Base-by-base conservation (phyloP, 164 flowering plant species). In the Nymphaea thermarum region DNA sequence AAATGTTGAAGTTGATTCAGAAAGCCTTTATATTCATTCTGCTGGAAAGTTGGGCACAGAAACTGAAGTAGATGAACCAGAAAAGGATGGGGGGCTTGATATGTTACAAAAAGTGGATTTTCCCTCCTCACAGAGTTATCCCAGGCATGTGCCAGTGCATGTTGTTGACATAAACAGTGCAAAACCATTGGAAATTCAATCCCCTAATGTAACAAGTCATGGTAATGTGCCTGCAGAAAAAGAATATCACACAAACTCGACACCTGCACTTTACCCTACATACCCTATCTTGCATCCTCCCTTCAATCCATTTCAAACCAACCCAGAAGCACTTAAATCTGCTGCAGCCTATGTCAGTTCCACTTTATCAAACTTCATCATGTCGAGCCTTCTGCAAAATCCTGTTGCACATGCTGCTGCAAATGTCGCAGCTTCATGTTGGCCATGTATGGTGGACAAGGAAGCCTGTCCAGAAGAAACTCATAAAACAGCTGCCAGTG, bases 401-500 rank as follows among this genome's bases (percentile, higher is more conserved):
- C 96, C 97, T 16, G 87, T 89, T 60, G 89, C 91, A 18, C 90
- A 91, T 82, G 86, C 94, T 75, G 97, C 92, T 72, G 97, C 98
- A 57, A 84, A 83, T 76, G 77, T 82, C 76, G 87, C 98, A 11
- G 90, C 97, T 67, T 73, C 88, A 10, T 77, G 79, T 70, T 88
- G 88, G 89, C 90, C 94, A 6, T 70, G 69, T 63, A 43, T 78
- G 17, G 71, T 75, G 77, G 71, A 85, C 53, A 68, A 53, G 66
- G 79, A 79, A 68, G 77, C 85, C 72, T 65, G 80, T 44, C 69
- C 76, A 53, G 77, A 80, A 43, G 42, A 65, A 43, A 76, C 76
- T 44, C 36, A 74, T 42, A 70, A 76, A 57, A 82, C 71, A 43
- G 67, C 73, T 60, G 77, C 65, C 67, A 47, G 82, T 55, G 42